A percentile compares a stretch with the other conserved stretches of the same genome.
Evolutionary conservation across 163 green algal species (phyloP).

Genomic region (Prototheca wickerhamii): DNA sequence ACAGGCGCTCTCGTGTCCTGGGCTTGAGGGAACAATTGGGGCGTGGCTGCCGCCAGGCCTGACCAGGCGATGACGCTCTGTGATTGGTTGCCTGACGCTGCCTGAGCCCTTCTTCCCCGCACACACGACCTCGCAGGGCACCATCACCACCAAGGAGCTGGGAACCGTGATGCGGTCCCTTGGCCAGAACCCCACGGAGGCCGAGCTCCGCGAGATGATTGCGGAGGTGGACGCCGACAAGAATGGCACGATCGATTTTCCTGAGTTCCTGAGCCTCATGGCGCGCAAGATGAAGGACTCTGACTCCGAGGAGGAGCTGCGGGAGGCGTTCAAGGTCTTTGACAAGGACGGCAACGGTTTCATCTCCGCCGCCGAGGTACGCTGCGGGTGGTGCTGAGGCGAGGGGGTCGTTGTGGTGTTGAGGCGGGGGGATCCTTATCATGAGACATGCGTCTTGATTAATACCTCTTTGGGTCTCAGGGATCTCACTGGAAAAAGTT

Average conservation of each 20-base stretch:
- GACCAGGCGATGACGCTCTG: too few relatives aligned
- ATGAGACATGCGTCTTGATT: too few relatives aligned
- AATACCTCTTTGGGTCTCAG: too few relatives aligned
- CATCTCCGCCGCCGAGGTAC: constrained; percentile 93
- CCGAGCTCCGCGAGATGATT: constrained; percentile 98
- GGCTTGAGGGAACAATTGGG: background rate
- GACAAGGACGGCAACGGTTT: constrained; percentile 99
- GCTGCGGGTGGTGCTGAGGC: background rate
- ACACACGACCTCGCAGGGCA: constrained; percentile 62
- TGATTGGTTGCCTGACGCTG: too few relatives aligned
- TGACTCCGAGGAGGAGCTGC: constrained; percentile 96
- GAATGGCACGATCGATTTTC: constrained; percentile 99
- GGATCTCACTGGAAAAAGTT: too few relatives aligned
- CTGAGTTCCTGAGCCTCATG: constrained; percentile 98
- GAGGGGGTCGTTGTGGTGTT: background rate
- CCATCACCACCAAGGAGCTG: constrained; percentile 96
- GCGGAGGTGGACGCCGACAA: constrained; percentile 96
- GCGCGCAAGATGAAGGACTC: constrained; percentile 91
- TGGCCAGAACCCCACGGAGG: constrained; percentile 98
- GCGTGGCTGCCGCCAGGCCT: background rate
- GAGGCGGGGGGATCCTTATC: background rate
- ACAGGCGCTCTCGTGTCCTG: too few relatives aligned
- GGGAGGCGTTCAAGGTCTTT: constrained; percentile 98
- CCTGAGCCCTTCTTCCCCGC: too few relatives aligned
- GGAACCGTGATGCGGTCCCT: constrained; percentile 98